Base-by-base conservation (phyloP, 2,329 filamentous ascomycete species). In the Colletotrichum musae region DNA sequence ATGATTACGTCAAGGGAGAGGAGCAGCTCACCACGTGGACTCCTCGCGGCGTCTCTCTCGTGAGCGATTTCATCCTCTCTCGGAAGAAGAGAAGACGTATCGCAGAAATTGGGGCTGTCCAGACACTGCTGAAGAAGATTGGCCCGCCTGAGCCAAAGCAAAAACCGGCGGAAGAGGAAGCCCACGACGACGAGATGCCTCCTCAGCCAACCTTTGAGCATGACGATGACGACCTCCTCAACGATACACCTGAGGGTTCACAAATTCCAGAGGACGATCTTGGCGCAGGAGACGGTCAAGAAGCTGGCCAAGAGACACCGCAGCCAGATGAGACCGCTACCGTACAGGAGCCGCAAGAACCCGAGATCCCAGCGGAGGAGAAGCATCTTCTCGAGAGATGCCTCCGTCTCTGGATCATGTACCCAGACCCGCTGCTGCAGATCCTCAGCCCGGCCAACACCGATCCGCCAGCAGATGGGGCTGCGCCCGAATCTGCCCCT, bases 1-100 rank as follows among this genome's bases (percentile, higher is more conserved):
- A 97, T 75, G 94, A 97, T 78, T 98, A 98, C 77, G 93, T 99
- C 75, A 98, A 97, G 79, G 96, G 96, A 64, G 95, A 99, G 80
- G 96, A 99, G 79, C 87, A 91, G 57, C 85, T 99, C 47, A 90
- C 86, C 2, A 90, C 91, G 65, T 99, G 96, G 96, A 90, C 91
- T 7, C 95, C 96, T 2, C 89, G 96, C 50, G 94, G 96, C 43
- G 93, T 98, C 3, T 97, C 94, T 0, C 83, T 99, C 0, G 92
- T 99, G n/a, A 90, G 91, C 67, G 96, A 99, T 80, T 97, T 92
- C 75, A 92, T 98, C 63, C 81, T 86, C 12, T 88, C 92, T 6
- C 91, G 91, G 70, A 94, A 93, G 80, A 92, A 93, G 76, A 91
- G 91, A 74, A 86, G 88, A 67, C 91, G 94, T 16, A 86, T 93